A percentile compares a stretch with the other conserved stretches of the same genome.
These are phyloP conservation scores for Tylopilus cervinicoccineus DNA, from an alignment of 768 basidiomycete species.

Conservation along the genomic window DNA sequence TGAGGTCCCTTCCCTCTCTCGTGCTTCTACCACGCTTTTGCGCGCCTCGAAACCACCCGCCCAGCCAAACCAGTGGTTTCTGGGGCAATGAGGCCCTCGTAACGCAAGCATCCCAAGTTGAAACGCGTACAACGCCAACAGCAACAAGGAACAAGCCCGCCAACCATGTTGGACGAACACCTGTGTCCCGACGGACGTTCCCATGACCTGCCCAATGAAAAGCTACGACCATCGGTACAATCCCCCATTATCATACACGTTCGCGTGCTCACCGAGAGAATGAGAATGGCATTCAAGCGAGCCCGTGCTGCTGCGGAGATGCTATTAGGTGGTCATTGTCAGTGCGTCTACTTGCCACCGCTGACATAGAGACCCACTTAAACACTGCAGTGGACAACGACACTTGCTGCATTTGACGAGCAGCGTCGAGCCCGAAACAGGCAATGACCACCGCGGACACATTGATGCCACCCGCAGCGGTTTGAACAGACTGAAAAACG, in stretches of 20 bases:
- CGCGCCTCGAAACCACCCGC: constrained; percentile 50
- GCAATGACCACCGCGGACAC: constrained; percentile 68
- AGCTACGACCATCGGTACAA: constrained; percentile 27
- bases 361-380: constrained; percentile 33
- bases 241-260: background rate
- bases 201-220: constrained; percentile 81
- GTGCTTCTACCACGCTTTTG: constrained; percentile 32
- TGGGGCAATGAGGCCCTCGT: constrained; percentile 61
- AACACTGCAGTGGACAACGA: constrained; percentile 59
- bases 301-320: constrained; percentile 50
- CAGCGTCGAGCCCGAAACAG: constrained; percentile 68
- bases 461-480: constrained; percentile 64
- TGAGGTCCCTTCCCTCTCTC: background rate
- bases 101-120: constrained; percentile 54
- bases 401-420: constrained; percentile 72
- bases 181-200: constrained; percentile 68
- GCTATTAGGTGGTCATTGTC: constrained; percentile 12
- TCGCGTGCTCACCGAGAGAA: constrained; percentile 52
- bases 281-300: constrained; percentile 71
- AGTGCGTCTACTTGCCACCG: constrained; percentile 4
- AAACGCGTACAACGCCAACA: constrained; percentile 54
- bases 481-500: constrained; percentile 58
- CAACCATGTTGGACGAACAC: constrained; percentile 71
- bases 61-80: constrained; percentile 57
- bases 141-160: constrained; percentile 59